phyloP scores from a whole-genome alignment of 2,329 filamentous ascomycete genomes.

The Cryphonectria nitschkei region DNA sequence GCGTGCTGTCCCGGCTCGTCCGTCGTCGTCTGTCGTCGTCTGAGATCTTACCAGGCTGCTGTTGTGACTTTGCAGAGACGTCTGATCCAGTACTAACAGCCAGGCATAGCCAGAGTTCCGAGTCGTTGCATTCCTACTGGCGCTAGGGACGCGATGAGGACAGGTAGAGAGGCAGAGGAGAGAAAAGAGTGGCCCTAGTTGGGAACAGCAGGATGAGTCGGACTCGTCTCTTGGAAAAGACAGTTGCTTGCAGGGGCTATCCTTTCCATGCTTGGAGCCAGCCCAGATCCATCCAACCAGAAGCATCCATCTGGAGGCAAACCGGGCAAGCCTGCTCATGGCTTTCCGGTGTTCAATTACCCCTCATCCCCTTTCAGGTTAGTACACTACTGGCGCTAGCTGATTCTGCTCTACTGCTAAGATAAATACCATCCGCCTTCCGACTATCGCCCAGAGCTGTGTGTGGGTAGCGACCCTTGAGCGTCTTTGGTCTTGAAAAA shows the following conservation, averaged over 20 bases:
- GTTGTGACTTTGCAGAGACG: neutral
- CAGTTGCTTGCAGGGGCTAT: conserved; percentile 22
- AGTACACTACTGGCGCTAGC: conserved; percentile 13
- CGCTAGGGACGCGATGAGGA: neutral
- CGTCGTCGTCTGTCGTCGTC: neutral
- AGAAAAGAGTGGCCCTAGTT: neutral
- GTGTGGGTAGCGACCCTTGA: conserved; percentile 37
- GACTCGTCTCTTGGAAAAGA: neutral
- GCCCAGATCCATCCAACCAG: conserved; percentile 4
- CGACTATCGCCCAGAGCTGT: conserved; percentile 38
- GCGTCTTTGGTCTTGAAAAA: conserved; percentile 34
- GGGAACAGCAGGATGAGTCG: conserved; percentile 9
- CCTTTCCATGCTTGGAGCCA: conserved; percentile 13
- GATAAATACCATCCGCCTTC: conserved; percentile 43
- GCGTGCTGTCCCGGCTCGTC: neutral
- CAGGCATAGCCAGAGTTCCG: neutral
- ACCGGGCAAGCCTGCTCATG: conserved; percentile 7
- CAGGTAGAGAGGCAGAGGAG: too few species aligned
- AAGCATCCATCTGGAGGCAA: neutral
- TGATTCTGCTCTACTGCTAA: conserved; percentile 33
- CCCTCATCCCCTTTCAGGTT: conserved; percentile 20
- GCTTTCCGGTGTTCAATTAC: conserved; percentile 5
- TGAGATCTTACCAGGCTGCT: neutral
- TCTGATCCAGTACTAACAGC: neutral
- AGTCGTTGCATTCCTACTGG: neutral